phyloP scores from a whole-genome alignment of 257 asterid genomes.

The Nicotiana paniculata region DNA sequence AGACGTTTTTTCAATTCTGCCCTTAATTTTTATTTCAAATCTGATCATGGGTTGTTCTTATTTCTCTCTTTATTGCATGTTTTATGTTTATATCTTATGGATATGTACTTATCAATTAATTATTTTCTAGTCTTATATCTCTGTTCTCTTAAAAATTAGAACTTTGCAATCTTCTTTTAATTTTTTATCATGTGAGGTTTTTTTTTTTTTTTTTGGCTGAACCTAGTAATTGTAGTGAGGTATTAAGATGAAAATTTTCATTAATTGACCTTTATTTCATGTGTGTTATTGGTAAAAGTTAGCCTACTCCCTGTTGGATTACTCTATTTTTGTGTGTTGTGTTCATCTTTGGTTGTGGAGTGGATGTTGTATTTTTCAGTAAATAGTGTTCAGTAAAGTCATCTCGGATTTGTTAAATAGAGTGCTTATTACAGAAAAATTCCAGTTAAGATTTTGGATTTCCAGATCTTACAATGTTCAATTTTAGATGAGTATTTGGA shows the following conservation, averaged over 20 bases:
- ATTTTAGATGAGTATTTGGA: neutral
- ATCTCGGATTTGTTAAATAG: neutral
- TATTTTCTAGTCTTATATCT: neutral
- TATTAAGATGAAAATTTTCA: neutral
- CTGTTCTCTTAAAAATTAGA: neutral
- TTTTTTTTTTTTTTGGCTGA: neutral
- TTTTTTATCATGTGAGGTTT: neutral
- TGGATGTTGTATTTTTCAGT: neutral
- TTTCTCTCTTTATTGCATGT: neutral
- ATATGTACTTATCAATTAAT: neutral
- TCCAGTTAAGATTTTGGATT: neutral
- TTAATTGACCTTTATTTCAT: neutral
- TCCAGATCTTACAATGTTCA: neutral
- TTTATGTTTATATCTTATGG: neutral
- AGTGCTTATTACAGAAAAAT: neutral
- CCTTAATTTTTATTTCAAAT: neutral
- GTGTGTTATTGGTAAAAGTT: neutral
- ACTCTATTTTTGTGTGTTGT: neutral
- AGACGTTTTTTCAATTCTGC: neutral
- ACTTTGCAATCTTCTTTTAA: neutral
- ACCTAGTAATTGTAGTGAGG: neutral
- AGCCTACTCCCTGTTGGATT: neutral
- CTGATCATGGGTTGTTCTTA: constrained; percentile 1
- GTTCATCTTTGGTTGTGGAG: neutral
- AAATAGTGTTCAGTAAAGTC: neutral